Percentiles rank a stretch among this genome's conserved stretches.
Conservation (phyloP, 2,329 filamentous ascomycete genomes). For the Fusarium xylarioides region DNA sequence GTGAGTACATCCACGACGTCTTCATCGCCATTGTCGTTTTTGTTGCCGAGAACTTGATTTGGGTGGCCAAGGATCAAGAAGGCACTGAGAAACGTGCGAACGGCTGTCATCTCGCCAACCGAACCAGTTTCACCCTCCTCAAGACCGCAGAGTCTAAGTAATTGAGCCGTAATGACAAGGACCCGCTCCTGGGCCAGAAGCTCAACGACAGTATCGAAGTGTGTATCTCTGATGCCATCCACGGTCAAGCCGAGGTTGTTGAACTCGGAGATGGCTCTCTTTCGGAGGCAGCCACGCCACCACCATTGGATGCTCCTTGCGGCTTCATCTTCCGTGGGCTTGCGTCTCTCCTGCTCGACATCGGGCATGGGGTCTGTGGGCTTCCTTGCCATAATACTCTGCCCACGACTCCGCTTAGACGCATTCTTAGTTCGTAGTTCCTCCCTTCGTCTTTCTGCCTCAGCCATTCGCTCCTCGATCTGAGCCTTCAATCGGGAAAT, state of each 20-base stretch:
- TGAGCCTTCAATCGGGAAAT: conserved; percentile 74
- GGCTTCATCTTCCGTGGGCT: conserved; percentile 68
- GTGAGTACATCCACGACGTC: conserved; percentile 57
- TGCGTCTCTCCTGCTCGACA: conserved; percentile 56
- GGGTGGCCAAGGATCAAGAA: conserved; percentile 84
- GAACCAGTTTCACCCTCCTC: conserved; percentile 70
- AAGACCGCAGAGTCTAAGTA: conserved; percentile 76
- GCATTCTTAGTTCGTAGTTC: conserved; percentile 67
- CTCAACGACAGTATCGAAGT: conserved; percentile 77
- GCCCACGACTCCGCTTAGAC: conserved; percentile 61
- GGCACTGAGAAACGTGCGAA: conserved; percentile 80
- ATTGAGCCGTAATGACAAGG: conserved; percentile 69
- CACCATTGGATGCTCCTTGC: conserved; percentile 73
- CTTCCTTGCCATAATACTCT: conserved; percentile 62
- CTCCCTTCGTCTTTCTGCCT: conserved; percentile 77
- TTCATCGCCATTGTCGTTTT: conserved; percentile 67
- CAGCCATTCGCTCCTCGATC: conserved; percentile 82
- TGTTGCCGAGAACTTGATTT: conserved; percentile 78
- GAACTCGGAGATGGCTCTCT: conserved; percentile 71
- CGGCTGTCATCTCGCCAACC: conserved; percentile 73
- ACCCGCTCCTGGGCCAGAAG: conserved; percentile 74
- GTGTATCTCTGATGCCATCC: conserved; percentile 73
- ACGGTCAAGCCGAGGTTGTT: conserved; percentile 73
- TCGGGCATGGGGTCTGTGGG: conserved; percentile 59
- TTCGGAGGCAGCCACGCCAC: conserved; percentile 70